Evolutionary conservation across 495 filamentous ascomycete genomes (phyloP).

Genomic region (Saxophila tyrrhenica): DNA sequence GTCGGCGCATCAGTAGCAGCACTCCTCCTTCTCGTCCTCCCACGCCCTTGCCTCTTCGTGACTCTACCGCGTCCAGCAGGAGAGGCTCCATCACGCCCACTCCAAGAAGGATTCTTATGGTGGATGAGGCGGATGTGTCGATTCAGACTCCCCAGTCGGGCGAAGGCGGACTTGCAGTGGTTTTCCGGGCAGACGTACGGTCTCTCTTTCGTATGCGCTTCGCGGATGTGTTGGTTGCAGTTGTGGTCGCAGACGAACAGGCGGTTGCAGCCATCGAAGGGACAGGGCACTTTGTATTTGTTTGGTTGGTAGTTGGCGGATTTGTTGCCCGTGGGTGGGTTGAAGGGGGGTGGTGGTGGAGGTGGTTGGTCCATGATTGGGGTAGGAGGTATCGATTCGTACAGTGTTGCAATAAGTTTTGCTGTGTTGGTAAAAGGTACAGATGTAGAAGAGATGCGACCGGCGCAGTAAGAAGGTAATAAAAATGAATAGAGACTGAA

Average conservation of each 20-base stretch:
- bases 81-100: too few species aligned
- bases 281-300: background rate
- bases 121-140: background rate
- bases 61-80: too few species aligned
- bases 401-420: background rate
- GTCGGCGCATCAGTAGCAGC: too few species aligned
- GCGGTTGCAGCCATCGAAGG: background rate
- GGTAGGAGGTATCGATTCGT: background rate
- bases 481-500: background rate
- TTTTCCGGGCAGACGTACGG: background rate
- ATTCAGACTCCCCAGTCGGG: background rate
- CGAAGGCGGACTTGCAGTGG: too few species aligned
- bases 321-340: background rate
- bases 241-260: background rate
- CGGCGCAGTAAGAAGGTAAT: background rate
- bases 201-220: background rate
- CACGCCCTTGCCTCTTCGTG: too few species aligned
- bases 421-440: background rate
- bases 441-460: background rate
- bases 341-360: background rate
- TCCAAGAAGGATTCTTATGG: too few species aligned
- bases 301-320: background rate
- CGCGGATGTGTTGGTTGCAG: background rate
- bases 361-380: background rate
- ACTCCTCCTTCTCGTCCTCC: too few species aligned